Evolutionary conservation across 345 rosid genomes (phyloP).

Genomic region (Euphorbia pulcherrima): DNA sequence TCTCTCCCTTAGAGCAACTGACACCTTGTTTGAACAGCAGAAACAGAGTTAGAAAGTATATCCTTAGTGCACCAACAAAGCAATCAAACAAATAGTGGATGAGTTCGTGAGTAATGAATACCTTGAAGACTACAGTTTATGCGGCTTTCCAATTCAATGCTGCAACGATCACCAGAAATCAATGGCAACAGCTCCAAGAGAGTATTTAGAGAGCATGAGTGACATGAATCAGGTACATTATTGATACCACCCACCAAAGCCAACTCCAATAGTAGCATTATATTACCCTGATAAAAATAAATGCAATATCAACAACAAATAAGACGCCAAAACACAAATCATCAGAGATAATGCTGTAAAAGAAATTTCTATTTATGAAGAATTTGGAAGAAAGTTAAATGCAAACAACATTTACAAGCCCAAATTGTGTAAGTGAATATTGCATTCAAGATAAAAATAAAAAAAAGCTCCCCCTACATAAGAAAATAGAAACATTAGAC

Average conservation of each 20-base stretch:
- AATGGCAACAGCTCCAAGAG: conserved; percentile 49
- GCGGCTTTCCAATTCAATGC: conserved; percentile 42
- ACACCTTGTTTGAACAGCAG: conserved; percentile 33
- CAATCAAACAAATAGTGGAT: conserved; percentile 9
- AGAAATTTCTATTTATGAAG: not conserved
- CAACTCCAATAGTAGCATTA: conserved; percentile 63
- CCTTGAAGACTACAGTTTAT: conserved; percentile 68
- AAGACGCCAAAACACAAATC: not conserved
- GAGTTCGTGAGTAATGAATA: conserved; percentile 24
- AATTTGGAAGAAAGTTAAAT: not conserved
- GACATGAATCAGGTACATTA: conserved; percentile 40
- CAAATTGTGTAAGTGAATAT: not conserved
- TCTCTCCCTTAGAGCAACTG: conserved; percentile 70
- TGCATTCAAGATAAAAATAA: too few species aligned
- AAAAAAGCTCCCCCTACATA: too few species aligned
- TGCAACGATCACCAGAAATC: conserved; percentile 38
- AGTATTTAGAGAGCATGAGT: conserved; percentile 43
- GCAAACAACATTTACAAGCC: not conserved
- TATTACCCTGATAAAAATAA: conserved; percentile 47
- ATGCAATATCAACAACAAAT: not conserved
- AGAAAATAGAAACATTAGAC: too few species aligned
- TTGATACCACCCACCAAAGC: conserved; percentile 60
- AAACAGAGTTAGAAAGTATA: conserved; percentile 19
- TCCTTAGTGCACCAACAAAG: conserved; percentile 12
- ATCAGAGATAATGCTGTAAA: not conserved